Percentiles rank a stretch among this genome's conserved stretches.
phyloP scores from a whole-genome alignment of 106 monocot genomes.

The Posidonia australis region DNA sequence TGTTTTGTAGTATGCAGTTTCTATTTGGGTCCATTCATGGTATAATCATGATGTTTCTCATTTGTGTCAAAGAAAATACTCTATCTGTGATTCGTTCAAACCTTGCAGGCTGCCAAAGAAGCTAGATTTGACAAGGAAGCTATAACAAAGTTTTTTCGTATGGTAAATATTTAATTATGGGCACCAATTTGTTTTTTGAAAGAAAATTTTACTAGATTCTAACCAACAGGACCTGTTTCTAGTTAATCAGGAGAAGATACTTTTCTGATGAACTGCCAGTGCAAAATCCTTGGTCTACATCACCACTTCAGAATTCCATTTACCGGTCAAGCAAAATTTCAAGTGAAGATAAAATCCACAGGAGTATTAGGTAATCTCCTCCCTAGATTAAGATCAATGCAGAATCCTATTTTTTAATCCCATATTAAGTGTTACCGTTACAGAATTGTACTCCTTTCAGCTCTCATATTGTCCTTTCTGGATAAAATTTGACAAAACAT shows the following conservation, averaged over 20 bases:
- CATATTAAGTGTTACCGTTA: no score
- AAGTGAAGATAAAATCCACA: slow-evolving; percentile 47
- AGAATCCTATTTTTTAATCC: no score
- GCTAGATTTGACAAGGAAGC: slow-evolving; percentile 92
- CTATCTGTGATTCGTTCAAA: not conserved
- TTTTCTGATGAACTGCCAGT: slow-evolving; percentile 64
- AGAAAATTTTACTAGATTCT: not conserved
- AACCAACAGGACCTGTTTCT: not conserved
- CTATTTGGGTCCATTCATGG: no score
- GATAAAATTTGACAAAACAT: no score
- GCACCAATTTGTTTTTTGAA: not conserved
- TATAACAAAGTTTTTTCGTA: slow-evolving; percentile 66
- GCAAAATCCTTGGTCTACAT: slow-evolving; percentile 47
- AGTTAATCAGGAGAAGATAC: slow-evolving; percentile 88
- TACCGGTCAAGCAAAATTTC: slow-evolving; percentile 28
- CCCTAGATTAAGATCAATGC: no score
- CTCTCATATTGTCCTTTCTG: no score
- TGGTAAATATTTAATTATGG: slow-evolving; percentile 28
- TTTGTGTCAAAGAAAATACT: no score
- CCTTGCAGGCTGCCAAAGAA: slow-evolving; percentile 73
- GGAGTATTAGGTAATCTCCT: slow-evolving; percentile 32
- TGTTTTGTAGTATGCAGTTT: no score
- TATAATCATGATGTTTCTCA: no score
- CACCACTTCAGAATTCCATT: slow-evolving; percentile 24
- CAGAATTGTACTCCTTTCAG: no score